Evolutionary conservation across 169 alveolate genomes (phyloP).

Genomic region (Theileria annulata): DNA sequence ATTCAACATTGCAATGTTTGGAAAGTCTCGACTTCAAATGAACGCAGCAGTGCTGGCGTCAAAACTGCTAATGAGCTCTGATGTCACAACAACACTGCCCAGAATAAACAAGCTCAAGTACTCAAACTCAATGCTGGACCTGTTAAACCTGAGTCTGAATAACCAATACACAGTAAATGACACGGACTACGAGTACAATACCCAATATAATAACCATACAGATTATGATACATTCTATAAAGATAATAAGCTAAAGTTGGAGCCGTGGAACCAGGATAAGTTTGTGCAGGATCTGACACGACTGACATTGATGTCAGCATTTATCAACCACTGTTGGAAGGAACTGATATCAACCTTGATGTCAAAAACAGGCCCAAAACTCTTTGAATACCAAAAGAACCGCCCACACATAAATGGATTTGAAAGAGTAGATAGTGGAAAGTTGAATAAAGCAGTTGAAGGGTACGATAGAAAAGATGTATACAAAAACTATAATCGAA

Average conservation of each 20-base stretch:
- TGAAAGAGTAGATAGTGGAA: neutral
- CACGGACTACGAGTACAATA: neutral
- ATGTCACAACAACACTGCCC: constrained; percentile 37
- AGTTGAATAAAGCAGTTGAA: too few species aligned
- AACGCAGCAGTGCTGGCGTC: constrained; percentile 42
- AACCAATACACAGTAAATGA: constrained; percentile 20
- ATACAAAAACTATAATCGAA: neutral
- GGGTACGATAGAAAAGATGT: neutral
- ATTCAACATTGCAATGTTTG: constrained; percentile 42
- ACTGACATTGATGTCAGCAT: constrained; percentile 12
- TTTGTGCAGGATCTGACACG: neutral
- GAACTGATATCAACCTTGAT: neutral
- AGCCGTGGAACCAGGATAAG: constrained; percentile 9
- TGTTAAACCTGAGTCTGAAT: constrained; percentile 11
- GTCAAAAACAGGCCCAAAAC: neutral
- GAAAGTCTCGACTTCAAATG: constrained; percentile 50
- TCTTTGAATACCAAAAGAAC: constrained; percentile 4
- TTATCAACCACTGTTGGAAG: constrained; percentile 1
- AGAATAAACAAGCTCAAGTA: constrained; percentile 11
- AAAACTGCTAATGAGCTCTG: constrained; percentile 30
- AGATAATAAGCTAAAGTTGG: neutral
- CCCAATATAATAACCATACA: too few species aligned
- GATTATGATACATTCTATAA: neutral
- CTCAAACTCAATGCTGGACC: constrained; percentile 25
- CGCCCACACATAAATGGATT: neutral